Percentiles rank a stretch among this genome's conserved stretches.
Conservation (phyloP, 169 alveolate genomes). For the Plasmodium relictum region DNA sequence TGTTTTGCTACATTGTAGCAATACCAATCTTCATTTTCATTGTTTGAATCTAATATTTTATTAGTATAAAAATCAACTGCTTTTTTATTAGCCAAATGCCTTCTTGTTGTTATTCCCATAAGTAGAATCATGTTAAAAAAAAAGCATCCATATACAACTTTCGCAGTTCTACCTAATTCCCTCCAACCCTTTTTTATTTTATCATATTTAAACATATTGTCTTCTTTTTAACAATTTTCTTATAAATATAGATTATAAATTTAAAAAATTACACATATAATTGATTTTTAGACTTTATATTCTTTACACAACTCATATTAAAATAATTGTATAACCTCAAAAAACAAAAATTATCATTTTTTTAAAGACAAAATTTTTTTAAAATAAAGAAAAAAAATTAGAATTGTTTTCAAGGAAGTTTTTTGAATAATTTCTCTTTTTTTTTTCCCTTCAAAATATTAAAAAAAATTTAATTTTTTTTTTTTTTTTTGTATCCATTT, state of each 20-base stretch:
- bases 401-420: too few species aligned
- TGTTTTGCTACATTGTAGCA: conserved; percentile 84
- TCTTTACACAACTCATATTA: too few species aligned
- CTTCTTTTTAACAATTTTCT: conserved; percentile 2
- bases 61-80: conserved; percentile 57
- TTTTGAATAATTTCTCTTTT: too few species aligned
- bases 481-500: too few species aligned
- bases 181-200: conserved; percentile 49
- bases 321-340: too few species aligned
- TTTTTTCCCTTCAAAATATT: too few species aligned
- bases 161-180: conserved; percentile 66
- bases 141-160: conserved; percentile 66
- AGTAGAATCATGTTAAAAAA: conserved; percentile 61
- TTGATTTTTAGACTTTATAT: too few species aligned
- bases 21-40: conserved; percentile 79
- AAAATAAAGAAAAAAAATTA: too few species aligned
- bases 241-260: not conserved
- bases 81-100: conserved; percentile 72
- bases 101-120: conserved; percentile 74
- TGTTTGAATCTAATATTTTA: conserved; percentile 60
- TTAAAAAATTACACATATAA: too few species aligned
- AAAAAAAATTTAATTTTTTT: too few species aligned
- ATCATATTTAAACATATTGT: conserved; percentile 42
- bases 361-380: too few species aligned
- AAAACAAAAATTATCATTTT: too few species aligned